A percentile compares a stretch with the other conserved stretches of the same genome.
phyloP scores from a whole-genome alignment of 306 rosid genomes.

The Acacia melanoxylon region DNA sequence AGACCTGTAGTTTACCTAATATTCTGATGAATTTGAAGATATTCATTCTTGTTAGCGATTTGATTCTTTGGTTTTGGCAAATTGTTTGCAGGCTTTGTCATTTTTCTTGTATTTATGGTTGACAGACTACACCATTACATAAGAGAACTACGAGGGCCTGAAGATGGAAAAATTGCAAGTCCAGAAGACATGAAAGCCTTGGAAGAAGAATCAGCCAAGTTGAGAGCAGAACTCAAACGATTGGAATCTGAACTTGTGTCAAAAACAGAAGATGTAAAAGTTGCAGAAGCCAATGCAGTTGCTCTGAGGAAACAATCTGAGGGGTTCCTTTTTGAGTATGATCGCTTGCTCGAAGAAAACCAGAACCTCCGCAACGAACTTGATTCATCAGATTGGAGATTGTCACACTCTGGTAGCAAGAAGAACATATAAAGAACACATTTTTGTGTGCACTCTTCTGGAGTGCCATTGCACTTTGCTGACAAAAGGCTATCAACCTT shows the following conservation, averaged over 20 bases:
- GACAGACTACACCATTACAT: constrained; percentile 91
- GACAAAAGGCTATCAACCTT: constrained; percentile 36
- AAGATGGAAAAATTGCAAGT: constrained; percentile 52
- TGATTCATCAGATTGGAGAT: constrained; percentile 53
- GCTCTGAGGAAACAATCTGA: constrained; percentile 94
- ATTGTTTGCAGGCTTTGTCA: constrained; percentile 65
- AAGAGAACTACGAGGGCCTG: constrained; percentile 72
- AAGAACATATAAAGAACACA: constrained; percentile 58
- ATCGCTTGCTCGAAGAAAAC: constrained; percentile 87
- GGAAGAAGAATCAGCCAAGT: constrained; percentile 56
- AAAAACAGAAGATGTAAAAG: constrained; percentile 54
- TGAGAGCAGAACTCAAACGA: constrained; percentile 47
- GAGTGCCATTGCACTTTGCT: constrained; percentile 43
- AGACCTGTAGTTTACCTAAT: constrained; percentile 20
- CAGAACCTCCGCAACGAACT: constrained; percentile 67
- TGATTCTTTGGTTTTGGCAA: constrained; percentile 23
- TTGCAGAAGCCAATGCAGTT: constrained; percentile 67
- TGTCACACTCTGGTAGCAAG: constrained; percentile 70
- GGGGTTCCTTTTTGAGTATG: constrained; percentile 93
- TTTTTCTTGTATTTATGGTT: constrained; percentile 80
- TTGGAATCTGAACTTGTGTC: constrained; percentile 67
- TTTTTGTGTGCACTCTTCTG: constrained; percentile 25
- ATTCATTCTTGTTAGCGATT: constrained; percentile 15
- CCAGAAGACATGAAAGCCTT: constrained; percentile 53
- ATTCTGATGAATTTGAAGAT: neutral